Conservation (phyloP, 1,284 basidiomycete species). For the Ceratobasidium sp. region DNA sequence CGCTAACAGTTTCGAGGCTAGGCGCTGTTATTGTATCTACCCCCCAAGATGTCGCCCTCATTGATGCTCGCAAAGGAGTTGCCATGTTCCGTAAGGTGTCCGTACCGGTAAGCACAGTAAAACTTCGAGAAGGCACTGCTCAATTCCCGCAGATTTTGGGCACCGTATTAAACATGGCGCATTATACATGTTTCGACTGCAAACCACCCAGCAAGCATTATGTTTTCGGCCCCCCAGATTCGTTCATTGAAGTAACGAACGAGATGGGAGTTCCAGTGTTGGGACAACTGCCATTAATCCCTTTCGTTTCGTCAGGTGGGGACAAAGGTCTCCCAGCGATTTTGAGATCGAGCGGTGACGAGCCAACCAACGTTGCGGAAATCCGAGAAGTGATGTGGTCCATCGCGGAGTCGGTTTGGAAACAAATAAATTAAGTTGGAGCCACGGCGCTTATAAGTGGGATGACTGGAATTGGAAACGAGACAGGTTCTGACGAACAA, state of each 20-base stretch:
- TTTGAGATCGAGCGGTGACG: constrained; percentile 51
- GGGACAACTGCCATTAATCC: constrained; percentile 87
- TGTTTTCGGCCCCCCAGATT: constrained; percentile 79
- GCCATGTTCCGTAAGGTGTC: constrained; percentile 92
- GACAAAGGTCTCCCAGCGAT: constrained; percentile 77
- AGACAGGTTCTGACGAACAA: neutral
- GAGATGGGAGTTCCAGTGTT: constrained; percentile 74
- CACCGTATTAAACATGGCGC: constrained; percentile 89
- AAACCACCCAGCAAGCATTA: constrained; percentile 66
- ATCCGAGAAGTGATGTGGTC: constrained; percentile 59
- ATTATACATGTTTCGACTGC: constrained; percentile 87
- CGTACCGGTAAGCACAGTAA: constrained; percentile 74
- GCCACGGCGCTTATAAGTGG: constrained; percentile 15
- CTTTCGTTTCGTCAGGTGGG: constrained; percentile 77
- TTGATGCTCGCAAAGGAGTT: constrained; percentile 93
- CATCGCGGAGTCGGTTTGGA: constrained; percentile 61
- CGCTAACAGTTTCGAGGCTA: constrained; percentile 54
- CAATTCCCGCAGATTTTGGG: constrained; percentile 76
- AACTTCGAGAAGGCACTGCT: neutral
- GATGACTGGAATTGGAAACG: constrained; percentile 10
- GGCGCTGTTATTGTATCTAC: constrained; percentile 94
- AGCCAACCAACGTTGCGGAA: neutral
- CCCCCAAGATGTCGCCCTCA: constrained; percentile 93
- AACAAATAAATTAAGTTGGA: constrained; percentile 5
- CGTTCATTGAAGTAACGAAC: constrained; percentile 72